Conservation (phyloP, 306 rosid species). For the Cicer chorassanicum region DNA sequence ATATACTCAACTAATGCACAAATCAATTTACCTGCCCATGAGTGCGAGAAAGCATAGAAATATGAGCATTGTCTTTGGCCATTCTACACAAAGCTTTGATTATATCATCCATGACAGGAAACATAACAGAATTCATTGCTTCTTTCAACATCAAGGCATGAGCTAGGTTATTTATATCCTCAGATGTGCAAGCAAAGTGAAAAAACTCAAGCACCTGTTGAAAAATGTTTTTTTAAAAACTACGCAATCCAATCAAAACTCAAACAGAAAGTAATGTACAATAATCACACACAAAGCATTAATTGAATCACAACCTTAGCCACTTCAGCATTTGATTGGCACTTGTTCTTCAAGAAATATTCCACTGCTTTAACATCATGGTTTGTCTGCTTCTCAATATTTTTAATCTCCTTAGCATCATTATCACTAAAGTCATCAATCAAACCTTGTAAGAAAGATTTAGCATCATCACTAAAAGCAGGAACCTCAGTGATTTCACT, state of each 20-base stretch:
- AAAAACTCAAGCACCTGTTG: slow-evolving; percentile 84
- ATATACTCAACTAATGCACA: slow-evolving; percentile 30
- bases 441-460: slow-evolving; percentile 58
- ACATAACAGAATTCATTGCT: slow-evolving; percentile 62
- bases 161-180: slow-evolving; percentile 89
- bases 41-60: slow-evolving; percentile 87
- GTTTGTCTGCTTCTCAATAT: slow-evolving; percentile 75
- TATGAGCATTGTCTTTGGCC: slow-evolving; percentile 73
- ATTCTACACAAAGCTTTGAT: slow-evolving; percentile 60
- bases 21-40: slow-evolving; percentile 80
- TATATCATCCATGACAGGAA: slow-evolving; percentile 73
- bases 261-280: slow-evolving; percentile 22
- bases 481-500: slow-evolving; percentile 78
- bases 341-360: slow-evolving; percentile 82
- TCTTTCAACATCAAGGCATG: slow-evolving; percentile 90
- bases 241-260: slow-evolving; percentile 6
- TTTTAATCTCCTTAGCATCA: slow-evolving; percentile 78
- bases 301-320: slow-evolving; percentile 59
- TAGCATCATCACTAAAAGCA: slow-evolving; percentile 66
- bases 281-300: background rate
- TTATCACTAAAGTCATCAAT: slow-evolving; percentile 57
- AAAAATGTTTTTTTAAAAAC: slow-evolving; percentile 3
- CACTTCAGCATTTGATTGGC: slow-evolving; percentile 67
- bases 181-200: slow-evolving; percentile 92
- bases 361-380: slow-evolving; percentile 95